Evolutionary conservation across 2,329 filamentous ascomycete species (phyloP).

Genomic region (Nemania bipapillata): DNA sequence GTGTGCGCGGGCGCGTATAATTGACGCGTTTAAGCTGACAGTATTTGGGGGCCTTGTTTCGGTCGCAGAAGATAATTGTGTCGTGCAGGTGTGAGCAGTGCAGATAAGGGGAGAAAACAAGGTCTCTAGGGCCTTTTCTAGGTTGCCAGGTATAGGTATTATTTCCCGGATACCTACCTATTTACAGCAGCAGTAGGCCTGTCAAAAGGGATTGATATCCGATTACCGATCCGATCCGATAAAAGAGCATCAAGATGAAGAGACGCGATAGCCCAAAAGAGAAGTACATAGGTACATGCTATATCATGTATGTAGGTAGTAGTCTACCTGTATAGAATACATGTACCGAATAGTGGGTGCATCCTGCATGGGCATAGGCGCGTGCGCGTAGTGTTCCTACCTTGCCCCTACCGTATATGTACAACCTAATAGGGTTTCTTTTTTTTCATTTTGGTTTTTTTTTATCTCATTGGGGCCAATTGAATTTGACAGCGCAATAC

Average conservation of each 20-base stretch:
- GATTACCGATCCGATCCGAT: constrained; percentile 4
- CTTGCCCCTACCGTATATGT: too few species aligned
- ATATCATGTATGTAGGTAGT: too few species aligned
- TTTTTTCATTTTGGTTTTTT: too few species aligned
- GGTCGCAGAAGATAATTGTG: constrained; percentile 1
- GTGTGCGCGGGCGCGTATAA: constrained; percentile 49
- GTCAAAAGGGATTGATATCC: constrained; percentile 1
- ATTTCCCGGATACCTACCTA: background rate
- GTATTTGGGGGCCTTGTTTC: constrained; percentile 30
- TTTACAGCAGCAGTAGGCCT: background rate
- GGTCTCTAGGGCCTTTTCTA: background rate
- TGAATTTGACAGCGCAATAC: background rate
- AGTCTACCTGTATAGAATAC: too few species aligned
- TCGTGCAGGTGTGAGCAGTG: background rate
- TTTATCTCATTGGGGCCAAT: too few species aligned
- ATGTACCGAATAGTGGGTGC: constrained; percentile 5
- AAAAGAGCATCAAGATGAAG: constrained; percentile 13
- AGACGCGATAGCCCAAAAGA: constrained; percentile 25
- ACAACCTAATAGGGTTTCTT: background rate
- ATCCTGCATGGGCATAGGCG: constrained; percentile 16
- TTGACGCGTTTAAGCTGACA: constrained; percentile 28
- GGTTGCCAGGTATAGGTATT: background rate
- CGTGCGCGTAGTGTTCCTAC: constrained; percentile 1
- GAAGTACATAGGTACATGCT: too few species aligned
- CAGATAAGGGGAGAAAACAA: background rate